Conservation (phyloP, 2,329 filamentous ascomycete species). For the Colletotrichum sp. region DNA sequence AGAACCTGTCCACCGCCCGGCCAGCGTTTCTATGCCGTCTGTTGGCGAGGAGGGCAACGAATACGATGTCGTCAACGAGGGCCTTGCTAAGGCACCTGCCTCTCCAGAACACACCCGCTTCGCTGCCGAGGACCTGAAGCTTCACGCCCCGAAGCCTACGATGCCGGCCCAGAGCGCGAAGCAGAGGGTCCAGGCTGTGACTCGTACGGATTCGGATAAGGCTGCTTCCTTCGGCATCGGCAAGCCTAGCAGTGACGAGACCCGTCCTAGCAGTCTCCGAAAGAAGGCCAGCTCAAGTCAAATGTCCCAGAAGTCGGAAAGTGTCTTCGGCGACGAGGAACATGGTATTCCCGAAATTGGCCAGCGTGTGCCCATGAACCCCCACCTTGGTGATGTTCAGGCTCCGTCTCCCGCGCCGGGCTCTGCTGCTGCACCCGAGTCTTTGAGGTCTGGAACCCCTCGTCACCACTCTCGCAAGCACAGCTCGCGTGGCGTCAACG, state of each 20-base stretch:
- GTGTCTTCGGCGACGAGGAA: slow-evolving; percentile 63
- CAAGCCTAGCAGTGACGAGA: slow-evolving; percentile 63
- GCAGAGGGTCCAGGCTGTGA: slow-evolving; percentile 81
- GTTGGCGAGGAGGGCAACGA: slow-evolving; percentile 90
- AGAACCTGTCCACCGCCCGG: slow-evolving; percentile 62
- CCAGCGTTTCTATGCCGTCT: slow-evolving; percentile 82
- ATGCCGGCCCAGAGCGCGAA: slow-evolving; percentile 82
- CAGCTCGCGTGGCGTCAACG: slow-evolving; percentile 73
- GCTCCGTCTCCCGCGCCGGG: slow-evolving; percentile 81
- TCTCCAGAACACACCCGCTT: slow-evolving; percentile 78
- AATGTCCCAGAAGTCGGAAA: slow-evolving; percentile 46
- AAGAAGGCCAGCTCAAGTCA: slow-evolving; percentile 66
- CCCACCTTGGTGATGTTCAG: slow-evolving; percentile 92
- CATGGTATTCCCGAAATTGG: slow-evolving; percentile 93
- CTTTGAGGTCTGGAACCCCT: slow-evolving; percentile 35
- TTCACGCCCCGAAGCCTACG: slow-evolving; percentile 89
- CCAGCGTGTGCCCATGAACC: slow-evolving; percentile 91
- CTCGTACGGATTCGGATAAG: slow-evolving; percentile 87
- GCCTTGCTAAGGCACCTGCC: slow-evolving; percentile 39
- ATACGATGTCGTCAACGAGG: slow-evolving; percentile 70
- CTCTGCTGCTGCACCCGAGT: slow-evolving; percentile 38
- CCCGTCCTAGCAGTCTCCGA: slow-evolving; percentile 47
- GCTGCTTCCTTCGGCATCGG: slow-evolving; percentile 87
- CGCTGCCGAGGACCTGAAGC: slow-evolving; percentile 79
- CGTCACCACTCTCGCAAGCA: slow-evolving; percentile 72